A percentile compares a stretch with the other conserved stretches of the same genome.
Conservation (phyloP, 2,329 filamentous ascomycete genomes). For the Colletotrichum camelliae region DNA sequence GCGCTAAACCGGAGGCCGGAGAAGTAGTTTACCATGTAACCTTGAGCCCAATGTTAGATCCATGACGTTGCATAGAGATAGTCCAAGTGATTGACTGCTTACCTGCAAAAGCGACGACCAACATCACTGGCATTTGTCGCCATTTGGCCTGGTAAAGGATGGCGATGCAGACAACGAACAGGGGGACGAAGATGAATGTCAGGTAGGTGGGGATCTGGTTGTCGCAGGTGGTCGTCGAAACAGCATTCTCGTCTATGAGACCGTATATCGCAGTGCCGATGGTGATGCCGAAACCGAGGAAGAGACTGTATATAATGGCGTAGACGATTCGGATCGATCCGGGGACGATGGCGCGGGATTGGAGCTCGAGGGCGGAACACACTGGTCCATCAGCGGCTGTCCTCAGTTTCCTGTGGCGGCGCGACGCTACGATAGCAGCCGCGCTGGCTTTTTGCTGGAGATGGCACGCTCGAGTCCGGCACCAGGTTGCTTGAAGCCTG, state of each 20-base stretch:
- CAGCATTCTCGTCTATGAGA: conserved; percentile 60
- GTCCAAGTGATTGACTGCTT: not conserved
- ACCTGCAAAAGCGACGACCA: conserved; percentile 71
- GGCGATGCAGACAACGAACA: conserved; percentile 75
- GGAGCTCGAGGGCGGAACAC: conserved; percentile 64
- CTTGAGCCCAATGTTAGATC: not conserved
- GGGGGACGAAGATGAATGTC: conserved; percentile 75
- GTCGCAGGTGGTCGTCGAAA: conserved; percentile 45
- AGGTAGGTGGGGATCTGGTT: conserved; percentile 47
- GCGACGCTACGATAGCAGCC: not conserved
- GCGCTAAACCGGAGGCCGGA: conserved; percentile 67
- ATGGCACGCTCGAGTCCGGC: not conserved
- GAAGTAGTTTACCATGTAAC: conserved; percentile 81
- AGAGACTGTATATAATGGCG: conserved; percentile 75
- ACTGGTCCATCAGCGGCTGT: conserved; percentile 42
- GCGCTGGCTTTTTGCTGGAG: not conserved
- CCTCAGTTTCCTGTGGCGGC: not conserved
- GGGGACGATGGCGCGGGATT: conserved; percentile 71
- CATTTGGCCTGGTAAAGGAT: conserved; percentile 83
- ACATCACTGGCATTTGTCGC: conserved; percentile 81
- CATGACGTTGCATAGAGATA: fast-evolving
- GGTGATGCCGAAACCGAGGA: conserved; percentile 76
- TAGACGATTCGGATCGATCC: conserved; percentile 78
- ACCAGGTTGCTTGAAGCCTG: not conserved
- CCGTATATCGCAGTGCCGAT: conserved; percentile 70